These are phyloP conservation scores for Claviceps pusilla DNA, from an alignment of 2,329 filamentous ascomycete genomes.

Conservation along the genomic window DNA sequence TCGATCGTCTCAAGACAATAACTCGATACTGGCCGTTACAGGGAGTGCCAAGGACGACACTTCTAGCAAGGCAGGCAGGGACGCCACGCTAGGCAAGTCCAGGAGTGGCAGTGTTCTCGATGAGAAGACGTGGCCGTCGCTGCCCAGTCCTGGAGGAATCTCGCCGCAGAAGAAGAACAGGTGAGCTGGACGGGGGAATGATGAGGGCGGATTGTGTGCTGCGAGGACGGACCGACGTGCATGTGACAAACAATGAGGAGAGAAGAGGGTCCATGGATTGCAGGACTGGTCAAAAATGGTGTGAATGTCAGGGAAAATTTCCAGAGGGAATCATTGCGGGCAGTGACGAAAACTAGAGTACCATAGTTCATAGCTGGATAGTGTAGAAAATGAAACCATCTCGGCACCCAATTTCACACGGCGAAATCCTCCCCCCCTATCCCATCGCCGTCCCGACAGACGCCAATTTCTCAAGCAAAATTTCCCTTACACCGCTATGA, in stretches of 20 bases:
- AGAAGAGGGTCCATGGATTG: too few relatives aligned
- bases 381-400: background rate
- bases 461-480: background rate
- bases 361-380: background rate
- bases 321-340: background rate
- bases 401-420: background rate
- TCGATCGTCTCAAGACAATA: too few relatives aligned
- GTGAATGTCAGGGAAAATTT: background rate
- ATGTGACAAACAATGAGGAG: background rate
- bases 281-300: too few relatives aligned
- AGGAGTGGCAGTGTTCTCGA: background rate
- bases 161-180: background rate
- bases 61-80: background rate
- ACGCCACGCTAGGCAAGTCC: background rate
- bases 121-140: constrained; percentile 3
- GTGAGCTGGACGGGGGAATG: background rate
- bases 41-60: background rate
- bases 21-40: background rate
- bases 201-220: too few relatives aligned
- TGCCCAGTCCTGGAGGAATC: background rate
- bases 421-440: background rate
- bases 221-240: background rate
- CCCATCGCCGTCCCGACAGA: background rate
- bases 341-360: background rate
- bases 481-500: background rate